Percentiles rank a stretch among this genome's conserved stretches.
phyloP scores from a whole-genome alignment of 2,329 filamentous ascomycete genomes.

The Drechslera avenae region DNA sequence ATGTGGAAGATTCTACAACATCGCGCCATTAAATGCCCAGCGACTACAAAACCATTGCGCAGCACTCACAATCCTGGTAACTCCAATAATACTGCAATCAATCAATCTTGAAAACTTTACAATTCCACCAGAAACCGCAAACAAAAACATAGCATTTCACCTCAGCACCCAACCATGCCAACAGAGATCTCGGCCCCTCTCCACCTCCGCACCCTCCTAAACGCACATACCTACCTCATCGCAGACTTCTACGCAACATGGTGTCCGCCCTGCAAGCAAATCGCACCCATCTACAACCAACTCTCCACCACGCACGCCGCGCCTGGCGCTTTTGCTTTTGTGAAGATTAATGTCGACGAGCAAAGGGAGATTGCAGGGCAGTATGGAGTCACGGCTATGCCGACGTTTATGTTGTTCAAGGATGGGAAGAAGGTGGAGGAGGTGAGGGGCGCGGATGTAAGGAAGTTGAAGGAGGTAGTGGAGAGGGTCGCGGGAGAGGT shows the following conservation, averaged over 20 bases:
- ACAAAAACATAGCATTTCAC: neutral
- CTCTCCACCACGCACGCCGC: constrained; percentile 56
- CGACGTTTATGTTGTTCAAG: constrained; percentile 44
- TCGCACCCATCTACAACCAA: constrained; percentile 58
- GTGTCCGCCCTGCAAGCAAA: constrained; percentile 63
- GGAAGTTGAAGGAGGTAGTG: constrained; percentile 31
- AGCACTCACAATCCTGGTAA: neutral
- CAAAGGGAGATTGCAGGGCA: constrained; percentile 55
- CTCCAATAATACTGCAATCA: neutral
- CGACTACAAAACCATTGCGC: neutral
- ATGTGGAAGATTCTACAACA: constrained; percentile 29
- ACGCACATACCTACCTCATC: constrained; percentile 49
- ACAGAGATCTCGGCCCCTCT: constrained; percentile 40
- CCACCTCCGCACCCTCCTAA: constrained; percentile 45
- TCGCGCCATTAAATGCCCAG: constrained; percentile 9
- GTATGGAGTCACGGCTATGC: constrained; percentile 56
- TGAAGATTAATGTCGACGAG: constrained; percentile 62
- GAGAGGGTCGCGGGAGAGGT: constrained; percentile 27
- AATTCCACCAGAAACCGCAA: neutral
- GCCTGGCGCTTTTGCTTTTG: constrained; percentile 55
- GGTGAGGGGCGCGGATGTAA: constrained; percentile 38
- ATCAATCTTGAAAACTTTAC: neutral
- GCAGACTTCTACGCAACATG: constrained; percentile 61
- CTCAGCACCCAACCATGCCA: constrained; percentile 27
- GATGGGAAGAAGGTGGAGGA: constrained; percentile 37